Base-by-base conservation (phyloP, 768 basidiomycete genomes). In the Serendipita sp. region DNA sequence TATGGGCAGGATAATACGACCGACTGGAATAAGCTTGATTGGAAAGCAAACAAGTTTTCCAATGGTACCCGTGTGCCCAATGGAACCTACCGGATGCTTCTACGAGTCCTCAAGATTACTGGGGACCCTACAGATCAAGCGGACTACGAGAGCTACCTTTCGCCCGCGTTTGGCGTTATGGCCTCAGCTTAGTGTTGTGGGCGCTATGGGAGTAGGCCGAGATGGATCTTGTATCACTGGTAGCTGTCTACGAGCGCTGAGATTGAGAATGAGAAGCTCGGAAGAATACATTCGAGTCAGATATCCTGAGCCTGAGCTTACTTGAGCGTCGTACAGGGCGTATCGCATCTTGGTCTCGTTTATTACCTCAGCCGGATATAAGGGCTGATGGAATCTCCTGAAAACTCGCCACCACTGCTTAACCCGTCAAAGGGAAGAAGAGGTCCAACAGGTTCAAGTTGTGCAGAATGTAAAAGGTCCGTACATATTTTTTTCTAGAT, bases 61-160 rank as follows among this genome's bases (percentile, higher is more conserved):
- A 78, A 77, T 64, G 76, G 76, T 8, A 76, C 76, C 0, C 78
- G 79, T 2, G 66, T 67, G 18, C 18, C 18, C 0, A 18, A 18
- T 18, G 18, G 18, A 18, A 18, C 18, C 36, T 81, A 80, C 68
- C 72, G 72, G 64, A 68, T 79, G 66, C 71, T 78, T 6, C 66
- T 79, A 33, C 73, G 78, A n/a, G 75, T 74, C 23, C 69, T 80
- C 62, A 76, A 76, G 66, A 74, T 79, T 44, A 76, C 74, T n/a
- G 79, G 79, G 2, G 71, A 79, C 64, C 68, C 72, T 3, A 71
- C 67, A 10, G 72, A 74, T 15, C 73, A 77, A 66, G 71, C 69
- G 23, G 77, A 79, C 70, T 80, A 75, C 68, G 78, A 80, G 70
- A 71, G 73, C 29, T 79, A 76, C 71, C 63, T 75, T 64, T 72